Percentiles rank a stretch among this genome's conserved stretches.
These are phyloP conservation scores for Tolypocladium paradoxum DNA, from an alignment of 2,329 filamentous ascomycete species.

Conservation along the genomic window DNA sequence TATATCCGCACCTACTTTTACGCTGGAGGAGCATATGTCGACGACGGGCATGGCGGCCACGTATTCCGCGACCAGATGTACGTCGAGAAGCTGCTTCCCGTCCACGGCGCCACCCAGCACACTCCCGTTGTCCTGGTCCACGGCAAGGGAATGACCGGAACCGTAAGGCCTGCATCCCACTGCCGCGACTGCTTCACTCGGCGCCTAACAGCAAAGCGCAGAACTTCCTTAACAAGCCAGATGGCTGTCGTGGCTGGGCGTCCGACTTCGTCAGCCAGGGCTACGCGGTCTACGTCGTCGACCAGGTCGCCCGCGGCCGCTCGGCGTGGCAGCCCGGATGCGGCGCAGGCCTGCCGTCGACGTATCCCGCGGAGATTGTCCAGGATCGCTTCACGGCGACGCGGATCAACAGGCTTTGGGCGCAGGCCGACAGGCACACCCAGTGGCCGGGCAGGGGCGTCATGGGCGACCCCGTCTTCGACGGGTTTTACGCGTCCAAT, in stretches of 20 bases:
- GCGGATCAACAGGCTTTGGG: constrained; percentile 22
- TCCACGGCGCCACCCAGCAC: constrained; percentile 9
- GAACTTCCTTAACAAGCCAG: constrained; percentile 25
- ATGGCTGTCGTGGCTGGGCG: constrained; percentile 33
- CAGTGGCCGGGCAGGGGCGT: constrained; percentile 31
- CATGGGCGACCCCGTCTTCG: constrained; percentile 28
- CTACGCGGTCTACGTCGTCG: constrained; percentile 35
- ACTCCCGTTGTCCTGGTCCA: constrained; percentile 32
- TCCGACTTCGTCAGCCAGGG: constrained; percentile 34
- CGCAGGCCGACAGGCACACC: constrained; percentile 27
- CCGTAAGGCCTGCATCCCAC: constrained; percentile 13
- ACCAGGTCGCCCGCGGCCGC: constrained; percentile 33
- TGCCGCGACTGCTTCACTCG: too few relatives aligned
- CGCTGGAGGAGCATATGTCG: constrained; percentile 23
- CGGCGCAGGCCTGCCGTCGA: constrained; percentile 11
- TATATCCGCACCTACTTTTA: constrained; percentile 21
- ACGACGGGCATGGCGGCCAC: constrained; percentile 17
- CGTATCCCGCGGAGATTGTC: constrained; percentile 22
- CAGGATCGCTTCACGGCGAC: constrained; percentile 26
- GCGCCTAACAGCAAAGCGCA: too few relatives aligned
- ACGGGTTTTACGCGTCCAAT: constrained; percentile 28
- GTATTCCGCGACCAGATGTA: constrained; percentile 37
- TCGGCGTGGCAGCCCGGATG: constrained; percentile 24
- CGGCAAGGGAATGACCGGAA: constrained; percentile 29
- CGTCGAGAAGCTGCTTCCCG: constrained; percentile 35